phyloP scores from a whole-genome alignment of 1,139 yeast genomes.

The Suhomyces bokatorum region DNA sequence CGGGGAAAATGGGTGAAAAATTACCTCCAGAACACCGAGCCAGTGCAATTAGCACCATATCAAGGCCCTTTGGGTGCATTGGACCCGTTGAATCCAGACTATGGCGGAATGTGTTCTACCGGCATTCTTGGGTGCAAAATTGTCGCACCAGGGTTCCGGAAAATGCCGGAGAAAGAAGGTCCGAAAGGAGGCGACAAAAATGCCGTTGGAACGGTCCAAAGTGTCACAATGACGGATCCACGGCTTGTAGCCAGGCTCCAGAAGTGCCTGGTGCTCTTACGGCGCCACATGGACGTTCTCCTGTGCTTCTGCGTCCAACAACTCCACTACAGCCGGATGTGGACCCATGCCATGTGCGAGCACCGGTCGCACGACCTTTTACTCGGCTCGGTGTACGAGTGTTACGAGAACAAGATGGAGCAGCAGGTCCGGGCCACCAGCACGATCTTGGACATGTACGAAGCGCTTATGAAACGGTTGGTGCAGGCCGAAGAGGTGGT shows the following conservation, averaged over 20 bases:
- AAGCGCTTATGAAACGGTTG: neutral
- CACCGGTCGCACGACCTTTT: slow-evolving; percentile 10
- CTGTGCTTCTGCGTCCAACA: slow-evolving; percentile 17
- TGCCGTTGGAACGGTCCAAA: too few species aligned
- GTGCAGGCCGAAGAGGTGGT: neutral
- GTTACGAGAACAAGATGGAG: slow-evolving; percentile 20
- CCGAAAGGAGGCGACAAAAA: too few species aligned
- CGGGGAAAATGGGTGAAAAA: neutral
- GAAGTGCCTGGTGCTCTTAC: neutral
- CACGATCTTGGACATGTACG: neutral
- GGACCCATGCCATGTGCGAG: slow-evolving; percentile 19
- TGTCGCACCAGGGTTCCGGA: too few species aligned
- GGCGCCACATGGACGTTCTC: neutral
- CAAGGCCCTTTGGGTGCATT: too few species aligned
- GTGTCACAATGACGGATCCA: neutral
- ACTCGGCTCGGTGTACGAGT: slow-evolving; percentile 21
- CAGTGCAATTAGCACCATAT: neutral
- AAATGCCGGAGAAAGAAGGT: too few species aligned
- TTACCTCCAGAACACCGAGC: neutral
- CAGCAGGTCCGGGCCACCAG: slow-evolving; percentile 10
- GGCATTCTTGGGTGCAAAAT: slow-evolving; percentile 8
- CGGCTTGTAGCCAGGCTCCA: neutral
- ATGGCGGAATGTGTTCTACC: slow-evolving; percentile 2
- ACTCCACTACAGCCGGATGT: slow-evolving; percentile 16
- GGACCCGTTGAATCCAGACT: too few species aligned